A percentile compares a stretch with the other conserved stretches of the same genome.
phyloP scores from a whole-genome alignment of 768 basidiomycete species.

The Gymnopilus junonius region DNA sequence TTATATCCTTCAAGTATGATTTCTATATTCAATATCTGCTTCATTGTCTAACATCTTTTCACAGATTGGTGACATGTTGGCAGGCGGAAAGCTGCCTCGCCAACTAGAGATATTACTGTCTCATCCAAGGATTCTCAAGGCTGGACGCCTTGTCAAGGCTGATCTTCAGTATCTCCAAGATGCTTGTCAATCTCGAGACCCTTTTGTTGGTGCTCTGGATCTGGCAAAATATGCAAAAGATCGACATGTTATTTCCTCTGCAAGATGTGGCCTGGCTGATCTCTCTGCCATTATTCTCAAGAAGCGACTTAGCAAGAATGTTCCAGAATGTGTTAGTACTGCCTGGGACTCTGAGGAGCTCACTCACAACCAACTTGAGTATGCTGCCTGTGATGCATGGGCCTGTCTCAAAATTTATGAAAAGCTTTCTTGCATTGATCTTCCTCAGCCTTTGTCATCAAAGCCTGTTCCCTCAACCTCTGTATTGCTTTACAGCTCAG shows the following conservation, averaged over 20 bases:
- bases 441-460: conserved; percentile 18
- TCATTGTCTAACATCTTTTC: background rate
- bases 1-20: conserved; percentile 22
- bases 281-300: conserved; percentile 30
- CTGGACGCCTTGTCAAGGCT: conserved; percentile 23
- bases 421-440: conserved; percentile 23
- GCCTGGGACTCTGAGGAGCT: conserved; percentile 19
- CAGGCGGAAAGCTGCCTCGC: conserved; percentile 8
- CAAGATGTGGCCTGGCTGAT: conserved; percentile 29
- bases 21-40: background rate
- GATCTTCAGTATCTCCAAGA: conserved; percentile 26
- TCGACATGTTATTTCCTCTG: conserved; percentile 12
- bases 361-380: conserved; percentile 14
- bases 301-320: conserved; percentile 20
- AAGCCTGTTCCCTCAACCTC: background rate
- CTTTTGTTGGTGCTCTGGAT: conserved; percentile 31
- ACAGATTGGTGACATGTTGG: conserved; percentile 18
- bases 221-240: conserved; percentile 34
- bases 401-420: conserved; percentile 18
- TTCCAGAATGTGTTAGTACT: conserved; percentile 17
- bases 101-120: conserved; percentile 13
- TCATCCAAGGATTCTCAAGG: conserved; percentile 22
- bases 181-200: background rate
- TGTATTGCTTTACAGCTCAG: conserved; percentile 16
- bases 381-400: conserved; percentile 26